A percentile compares a stretch with the other conserved stretches of the same genome.
phyloP scores from a whole-genome alignment of 768 basidiomycete species.

The Agaricus sinodeliciosus region DNA sequence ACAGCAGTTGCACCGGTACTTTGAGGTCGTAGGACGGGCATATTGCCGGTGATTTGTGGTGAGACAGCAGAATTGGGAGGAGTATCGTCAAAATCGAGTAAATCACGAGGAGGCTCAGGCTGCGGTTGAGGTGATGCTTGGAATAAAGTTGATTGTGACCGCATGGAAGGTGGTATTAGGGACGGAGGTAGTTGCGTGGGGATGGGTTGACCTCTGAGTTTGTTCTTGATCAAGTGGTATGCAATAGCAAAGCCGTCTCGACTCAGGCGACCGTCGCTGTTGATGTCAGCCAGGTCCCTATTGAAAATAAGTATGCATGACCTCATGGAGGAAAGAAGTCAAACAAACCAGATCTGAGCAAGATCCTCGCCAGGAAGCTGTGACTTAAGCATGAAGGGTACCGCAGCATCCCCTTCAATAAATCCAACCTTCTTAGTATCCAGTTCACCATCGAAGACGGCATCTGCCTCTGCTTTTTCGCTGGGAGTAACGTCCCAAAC shows the following conservation, averaged over 20 bases:
- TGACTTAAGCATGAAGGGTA: slow-evolving; percentile 92
- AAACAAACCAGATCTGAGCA: slow-evolving; percentile 84
- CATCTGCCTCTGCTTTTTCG: slow-evolving; percentile 76
- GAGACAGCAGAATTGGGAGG: slow-evolving; percentile 39
- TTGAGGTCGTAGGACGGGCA: slow-evolving; percentile 24
- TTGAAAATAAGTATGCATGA: slow-evolving; percentile 1
- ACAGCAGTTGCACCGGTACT: slow-evolving; percentile 20
- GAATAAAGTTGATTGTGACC: slow-evolving; percentile 33
- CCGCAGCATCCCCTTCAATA: slow-evolving; percentile 91
- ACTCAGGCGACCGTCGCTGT: slow-evolving; percentile 80
- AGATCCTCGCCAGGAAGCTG: slow-evolving; percentile 74
- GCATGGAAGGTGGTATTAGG: slow-evolving; percentile 80
- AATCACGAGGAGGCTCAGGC: slow-evolving; percentile 37
- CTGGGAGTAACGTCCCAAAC: slow-evolving; percentile 79
- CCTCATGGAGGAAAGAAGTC: not conserved
- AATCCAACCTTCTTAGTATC: slow-evolving; percentile 70
- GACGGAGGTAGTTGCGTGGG: slow-evolving; percentile 63
- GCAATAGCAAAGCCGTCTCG: slow-evolving; percentile 95
- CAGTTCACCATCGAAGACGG: slow-evolving; percentile 66
- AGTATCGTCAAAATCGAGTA: slow-evolving; percentile 50
- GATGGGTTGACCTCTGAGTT: slow-evolving; percentile 72
- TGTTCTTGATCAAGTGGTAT: slow-evolving; percentile 87
- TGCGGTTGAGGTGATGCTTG: slow-evolving; percentile 32
- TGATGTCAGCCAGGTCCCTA: slow-evolving; percentile 93
- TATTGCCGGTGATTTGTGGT: slow-evolving; percentile 32